These are phyloP conservation scores for Prunus davidiana DNA, from an alignment of 306 rosid genomes.

Conservation along the genomic window DNA sequence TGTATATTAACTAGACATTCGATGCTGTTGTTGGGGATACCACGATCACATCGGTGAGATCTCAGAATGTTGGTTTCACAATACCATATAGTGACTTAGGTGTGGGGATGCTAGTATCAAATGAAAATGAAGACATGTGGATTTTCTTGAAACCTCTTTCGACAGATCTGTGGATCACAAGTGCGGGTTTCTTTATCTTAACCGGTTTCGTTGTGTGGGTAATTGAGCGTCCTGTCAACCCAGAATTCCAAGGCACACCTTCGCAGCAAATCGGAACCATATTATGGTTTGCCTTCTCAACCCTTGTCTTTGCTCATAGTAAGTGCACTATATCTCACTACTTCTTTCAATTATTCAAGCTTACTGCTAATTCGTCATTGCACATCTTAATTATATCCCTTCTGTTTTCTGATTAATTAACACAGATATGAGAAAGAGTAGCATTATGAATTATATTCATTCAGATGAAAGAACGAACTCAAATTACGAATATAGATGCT, in stretches of 20 bases:
- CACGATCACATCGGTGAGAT: not conserved
- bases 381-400: too few species aligned
- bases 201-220: conserved; percentile 15
- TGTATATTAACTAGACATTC: not conserved
- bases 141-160: conserved; percentile 19
- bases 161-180: conserved; percentile 11
- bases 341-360: too few species aligned
- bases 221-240: not conserved
- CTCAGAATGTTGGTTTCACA: conserved; percentile 5
- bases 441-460: too few species aligned
- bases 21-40: conserved; percentile 14
- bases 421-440: too few species aligned
- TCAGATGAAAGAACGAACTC: too few species aligned
- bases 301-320: conserved; percentile 6
- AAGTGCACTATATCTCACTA: not conserved
- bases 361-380: too few species aligned
- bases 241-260: conserved; percentile 6
- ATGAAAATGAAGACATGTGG: conserved; percentile 4
- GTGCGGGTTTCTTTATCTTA: conserved; percentile 5
- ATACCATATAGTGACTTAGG: conserved; percentile 8
- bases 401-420: too few species aligned
- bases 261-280: conserved; percentile 7
- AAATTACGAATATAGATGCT: too few species aligned
- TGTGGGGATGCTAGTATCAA: conserved; percentile 1
- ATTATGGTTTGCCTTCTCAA: conserved; percentile 12